Conservation (phyloP, 2,329 filamentous ascomycete species). For the Aspergillus sp. region DNA sequence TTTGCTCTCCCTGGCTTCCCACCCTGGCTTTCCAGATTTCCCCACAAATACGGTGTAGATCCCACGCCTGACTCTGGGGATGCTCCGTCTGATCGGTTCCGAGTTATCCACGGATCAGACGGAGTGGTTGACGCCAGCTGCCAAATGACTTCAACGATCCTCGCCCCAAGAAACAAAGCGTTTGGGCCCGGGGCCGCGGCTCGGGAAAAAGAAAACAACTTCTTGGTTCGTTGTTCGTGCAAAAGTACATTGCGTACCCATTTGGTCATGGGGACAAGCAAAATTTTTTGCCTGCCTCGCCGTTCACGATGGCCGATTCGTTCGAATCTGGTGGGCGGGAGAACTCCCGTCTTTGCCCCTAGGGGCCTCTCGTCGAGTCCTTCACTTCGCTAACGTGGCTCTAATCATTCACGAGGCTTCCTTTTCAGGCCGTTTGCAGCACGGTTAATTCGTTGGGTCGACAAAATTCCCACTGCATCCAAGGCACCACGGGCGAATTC, state of each 20-base stretch:
- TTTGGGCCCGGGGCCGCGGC: not conserved
- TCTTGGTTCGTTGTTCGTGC: no score
- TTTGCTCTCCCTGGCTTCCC: not conserved
- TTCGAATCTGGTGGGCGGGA: not conserved
- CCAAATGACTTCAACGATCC: not conserved
- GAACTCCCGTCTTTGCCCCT: no score
- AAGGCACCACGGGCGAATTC: not conserved
- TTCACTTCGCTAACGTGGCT: no score
- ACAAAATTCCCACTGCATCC: not conserved
- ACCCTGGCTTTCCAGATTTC: not conserved
- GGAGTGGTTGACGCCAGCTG: not conserved
- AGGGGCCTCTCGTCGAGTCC: no score
- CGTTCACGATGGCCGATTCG: not conserved
- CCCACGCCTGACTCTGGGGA: not conserved
- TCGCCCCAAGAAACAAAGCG: not conserved
- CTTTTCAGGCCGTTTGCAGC: not conserved
- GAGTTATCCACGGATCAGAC: constrained; percentile 1
- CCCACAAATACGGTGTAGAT: not conserved
- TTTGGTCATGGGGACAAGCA: not conserved
- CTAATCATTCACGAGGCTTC: not conserved
- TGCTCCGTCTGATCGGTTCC: not conserved
- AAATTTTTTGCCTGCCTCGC: not conserved
- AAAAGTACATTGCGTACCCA: not conserved
- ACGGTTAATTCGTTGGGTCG: not conserved
- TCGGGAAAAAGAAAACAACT: not conserved